A percentile compares a stretch with the other conserved stretches of the same genome.
Conservation (phyloP, 257 asterid genomes). For the Solanum virginianum region DNA sequence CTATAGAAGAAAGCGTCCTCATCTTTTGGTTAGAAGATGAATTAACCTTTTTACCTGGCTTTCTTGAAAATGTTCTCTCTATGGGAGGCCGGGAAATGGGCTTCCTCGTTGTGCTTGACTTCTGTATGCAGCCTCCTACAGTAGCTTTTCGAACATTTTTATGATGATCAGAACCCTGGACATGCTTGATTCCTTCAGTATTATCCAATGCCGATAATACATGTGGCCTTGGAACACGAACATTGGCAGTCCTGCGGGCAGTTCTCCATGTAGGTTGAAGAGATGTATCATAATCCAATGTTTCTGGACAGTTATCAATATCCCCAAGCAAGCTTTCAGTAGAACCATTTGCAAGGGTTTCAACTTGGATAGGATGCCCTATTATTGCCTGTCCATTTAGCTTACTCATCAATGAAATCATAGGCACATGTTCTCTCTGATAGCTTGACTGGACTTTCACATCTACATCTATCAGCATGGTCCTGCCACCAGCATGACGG, state of each 20-base stretch:
- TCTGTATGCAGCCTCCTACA: slow-evolving; percentile 8
- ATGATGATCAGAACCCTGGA: slow-evolving; percentile 11
- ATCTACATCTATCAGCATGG: slow-evolving; percentile 65
- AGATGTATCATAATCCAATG: slow-evolving; percentile 29
- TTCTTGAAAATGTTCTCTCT: slow-evolving; percentile 32
- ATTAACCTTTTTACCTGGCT: slow-evolving; percentile 38
- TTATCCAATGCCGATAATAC: slow-evolving; percentile 18
- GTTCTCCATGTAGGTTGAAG: slow-evolving; percentile 85
- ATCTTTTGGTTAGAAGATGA: slow-evolving; percentile 54
- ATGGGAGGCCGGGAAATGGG: slow-evolving; percentile 7
- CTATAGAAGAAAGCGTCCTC: slow-evolving; percentile 63
- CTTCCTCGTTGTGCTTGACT: slow-evolving; percentile 14
- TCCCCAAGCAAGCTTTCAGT: slow-evolving; percentile 32
- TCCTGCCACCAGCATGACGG: slow-evolving; percentile 36
- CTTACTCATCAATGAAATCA: slow-evolving; percentile 79
- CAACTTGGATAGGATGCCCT: slow-evolving; percentile 86
- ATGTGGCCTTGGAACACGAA: slow-evolving; percentile 73
- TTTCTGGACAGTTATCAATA: slow-evolving; percentile 32
- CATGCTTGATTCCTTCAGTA: slow-evolving; percentile 20
- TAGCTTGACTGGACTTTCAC: slow-evolving; percentile 70
- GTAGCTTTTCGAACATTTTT: slow-evolving; percentile 14
- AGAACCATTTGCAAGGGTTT: slow-evolving; percentile 52
- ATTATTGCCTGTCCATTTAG: slow-evolving; percentile 76
- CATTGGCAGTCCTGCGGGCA: slow-evolving; percentile 84
- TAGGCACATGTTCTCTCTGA: slow-evolving; percentile 62